Conservation (phyloP, 2,329 filamentous ascomycete genomes). For the Talaromyces sp. region DNA sequence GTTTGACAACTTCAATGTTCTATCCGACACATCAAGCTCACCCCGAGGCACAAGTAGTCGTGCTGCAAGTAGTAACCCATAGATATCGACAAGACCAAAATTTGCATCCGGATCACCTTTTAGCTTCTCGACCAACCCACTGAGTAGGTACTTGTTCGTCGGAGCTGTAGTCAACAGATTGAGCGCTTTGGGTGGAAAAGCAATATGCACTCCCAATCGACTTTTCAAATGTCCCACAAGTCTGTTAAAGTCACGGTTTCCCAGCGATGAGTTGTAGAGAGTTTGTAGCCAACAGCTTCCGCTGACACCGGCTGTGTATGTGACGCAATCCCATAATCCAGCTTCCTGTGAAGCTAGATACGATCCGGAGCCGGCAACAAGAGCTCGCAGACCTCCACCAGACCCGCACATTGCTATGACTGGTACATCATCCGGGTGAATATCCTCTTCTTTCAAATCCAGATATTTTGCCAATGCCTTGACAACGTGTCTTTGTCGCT, state of each 20-base stretch:
- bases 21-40: slow-evolving; percentile 71
- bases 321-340: slow-evolving; percentile 88
- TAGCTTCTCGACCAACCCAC: slow-evolving; percentile 86
- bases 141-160: slow-evolving; percentile 87
- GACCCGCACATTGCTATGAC: slow-evolving; percentile 93
- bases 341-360: slow-evolving; percentile 80
- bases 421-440: slow-evolving; percentile 92
- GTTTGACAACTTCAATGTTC: slow-evolving; percentile 87
- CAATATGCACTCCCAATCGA: slow-evolving; percentile 82
- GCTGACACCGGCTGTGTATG: slow-evolving; percentile 92
- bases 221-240: slow-evolving; percentile 84
- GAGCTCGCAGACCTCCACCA: slow-evolving; percentile 82
- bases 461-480: slow-evolving; percentile 81
- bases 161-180: slow-evolving; percentile 79
- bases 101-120: slow-evolving; percentile 76
- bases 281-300: slow-evolving; percentile 95
- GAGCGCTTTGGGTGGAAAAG: slow-evolving; percentile 83
- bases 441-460: slow-evolving; percentile 69
- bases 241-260: slow-evolving; percentile 63
- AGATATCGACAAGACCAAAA: slow-evolving; percentile 90
- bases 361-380: slow-evolving; percentile 87
- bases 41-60: slow-evolving; percentile 82
- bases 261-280: slow-evolving; percentile 79
- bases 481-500: slow-evolving; percentile 66
- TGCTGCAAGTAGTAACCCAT: slow-evolving; percentile 80